Base-by-base conservation (phyloP, 2,329 filamentous ascomycete genomes). In the Clonostachys sp. region DNA sequence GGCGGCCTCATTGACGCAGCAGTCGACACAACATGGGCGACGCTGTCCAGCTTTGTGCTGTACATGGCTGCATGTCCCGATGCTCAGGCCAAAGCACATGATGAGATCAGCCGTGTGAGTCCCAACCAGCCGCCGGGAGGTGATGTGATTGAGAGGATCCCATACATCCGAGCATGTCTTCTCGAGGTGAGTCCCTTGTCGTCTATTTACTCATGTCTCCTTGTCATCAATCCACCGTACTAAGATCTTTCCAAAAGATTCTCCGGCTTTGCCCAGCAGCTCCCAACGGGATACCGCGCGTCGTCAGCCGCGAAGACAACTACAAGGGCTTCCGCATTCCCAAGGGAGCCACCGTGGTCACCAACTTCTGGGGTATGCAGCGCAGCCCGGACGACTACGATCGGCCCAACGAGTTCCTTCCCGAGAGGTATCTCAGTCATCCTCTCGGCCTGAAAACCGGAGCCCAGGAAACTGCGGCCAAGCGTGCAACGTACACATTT, bases 301-400 rank as follows among this genome's bases (percentile, higher is more conserved):
- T 10, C n/a, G 35, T 39, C 14, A 45, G 18, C 16, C n/a, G 38
- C 12, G 47, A 48, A 13, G 36, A 39, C 16, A 36, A 24, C 24
- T 48, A 45, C 38, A 34, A 42, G 24, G 47, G 47, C 14, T 45
- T 42, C 42, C 59, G 42, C 16, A 36, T 47, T 10, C 45, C 45
- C 12, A 34, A 78, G 77, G 9, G 88, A 86, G 70, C 94, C 82
- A 55, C 95, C 94, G 8, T 87, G 89, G 0, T 16, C 30, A 39
- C 44, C 6, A 46, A 40, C 34, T 24, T 44, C 34, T 50, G 34
- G 24, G 42, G 20, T n/a, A 38, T 50, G 13, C 45, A 47, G 33
- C 48, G 44, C 14, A 45, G 40, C 30, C 24, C 41, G 16, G 42
- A 45, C 9, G 33, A 44, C 42, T 50, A 45, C 20, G 44, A 44